Evolutionary conservation across 176 grass and related monocot species (phyloP).

Genomic region (Panicum miliaceum): DNA sequence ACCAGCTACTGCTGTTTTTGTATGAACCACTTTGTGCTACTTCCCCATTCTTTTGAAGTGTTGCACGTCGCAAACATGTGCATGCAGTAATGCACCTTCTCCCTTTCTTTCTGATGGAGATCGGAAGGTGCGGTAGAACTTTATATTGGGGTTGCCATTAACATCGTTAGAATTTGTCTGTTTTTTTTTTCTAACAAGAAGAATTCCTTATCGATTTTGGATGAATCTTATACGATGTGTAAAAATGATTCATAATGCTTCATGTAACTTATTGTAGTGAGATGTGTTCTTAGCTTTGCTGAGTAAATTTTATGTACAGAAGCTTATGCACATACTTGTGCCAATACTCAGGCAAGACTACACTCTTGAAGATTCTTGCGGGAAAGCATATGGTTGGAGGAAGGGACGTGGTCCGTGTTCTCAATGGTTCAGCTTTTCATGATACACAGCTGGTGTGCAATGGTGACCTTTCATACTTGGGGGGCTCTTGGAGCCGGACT

Average conservation of each 20-base stretch:
- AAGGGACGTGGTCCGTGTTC: constrained; percentile 86
- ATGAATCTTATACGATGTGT: constrained; percentile 22
- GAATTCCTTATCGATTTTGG: neutral
- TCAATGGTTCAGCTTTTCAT: constrained; percentile 94
- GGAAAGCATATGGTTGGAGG: constrained; percentile 99
- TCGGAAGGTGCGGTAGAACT: neutral
- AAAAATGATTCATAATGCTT: neutral
- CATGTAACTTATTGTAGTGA: neutral
- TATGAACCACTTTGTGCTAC: neutral
- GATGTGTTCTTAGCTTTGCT: neutral
- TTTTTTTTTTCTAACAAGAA: neutral
- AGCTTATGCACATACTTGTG: constrained; percentile 28
- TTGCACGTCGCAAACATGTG: neutral
- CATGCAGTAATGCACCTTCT: neutral
- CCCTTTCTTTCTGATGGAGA: constrained; percentile 6
- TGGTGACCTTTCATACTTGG: constrained; percentile 83
- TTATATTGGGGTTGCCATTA: neutral
- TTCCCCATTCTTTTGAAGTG: neutral
- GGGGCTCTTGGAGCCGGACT: constrained; percentile 94
- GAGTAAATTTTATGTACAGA: neutral
- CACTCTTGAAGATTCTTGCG: constrained; percentile 93
- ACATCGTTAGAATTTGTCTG: neutral
- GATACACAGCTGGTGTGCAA: constrained; percentile 88
- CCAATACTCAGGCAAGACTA: constrained; percentile 81
- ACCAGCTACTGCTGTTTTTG: neutral